Base-by-base conservation (phyloP, 208 protist genomes). In the Leptomonas seymouri region DNA sequence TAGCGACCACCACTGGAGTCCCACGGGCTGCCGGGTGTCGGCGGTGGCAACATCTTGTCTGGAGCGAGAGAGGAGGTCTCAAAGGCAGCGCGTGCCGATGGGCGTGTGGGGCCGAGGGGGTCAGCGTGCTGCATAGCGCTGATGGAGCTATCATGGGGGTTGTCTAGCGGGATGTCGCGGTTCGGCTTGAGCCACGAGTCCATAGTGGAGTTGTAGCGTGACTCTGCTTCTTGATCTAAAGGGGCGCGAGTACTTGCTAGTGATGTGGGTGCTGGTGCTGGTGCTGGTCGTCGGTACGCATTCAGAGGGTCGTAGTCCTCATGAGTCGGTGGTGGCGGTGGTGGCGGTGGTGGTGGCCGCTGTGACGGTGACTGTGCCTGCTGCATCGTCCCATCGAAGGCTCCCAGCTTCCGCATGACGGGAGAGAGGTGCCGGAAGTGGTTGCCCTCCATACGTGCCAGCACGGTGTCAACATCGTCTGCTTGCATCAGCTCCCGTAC, bases 401-500 rank as follows among this genome's bases (percentile, higher is more conserved):
- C 51, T 27, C 64, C 65, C 36, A 89, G 67, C 18, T 59, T 64
- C 1, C 69, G 74, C 30, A 92, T 45, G 36, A 81, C 67, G 55
- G 85, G 84, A 5, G 64, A 62, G 34, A 72, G 31, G 27, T 72
- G 68, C 18, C 68, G 74, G 56, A 84, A 82, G 55, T 90, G 78
- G 18, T 92, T 60, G 14, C 81, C 62, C 71, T 91, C 87, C 61
- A 95, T 78, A 23, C 78, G 71, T 4, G 80, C 81, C 42, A 95
- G 71, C 11, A 93, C 80, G n/a, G 64, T 78, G 66, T 93, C 90
- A 9, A 95, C 81, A 41, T 95, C 71, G 42, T 76, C 67, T 0
- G 87, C 71, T 44, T 91, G 69, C 25, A 95, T 74, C 6, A 95
- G 76, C 60, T 91, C 82, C 14, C 81, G 82, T 20, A 95, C 90